These are phyloP conservation scores for Lichenothelia convexa DNA, from an alignment of 495 filamentous ascomycete species.

Conservation along the genomic window DNA sequence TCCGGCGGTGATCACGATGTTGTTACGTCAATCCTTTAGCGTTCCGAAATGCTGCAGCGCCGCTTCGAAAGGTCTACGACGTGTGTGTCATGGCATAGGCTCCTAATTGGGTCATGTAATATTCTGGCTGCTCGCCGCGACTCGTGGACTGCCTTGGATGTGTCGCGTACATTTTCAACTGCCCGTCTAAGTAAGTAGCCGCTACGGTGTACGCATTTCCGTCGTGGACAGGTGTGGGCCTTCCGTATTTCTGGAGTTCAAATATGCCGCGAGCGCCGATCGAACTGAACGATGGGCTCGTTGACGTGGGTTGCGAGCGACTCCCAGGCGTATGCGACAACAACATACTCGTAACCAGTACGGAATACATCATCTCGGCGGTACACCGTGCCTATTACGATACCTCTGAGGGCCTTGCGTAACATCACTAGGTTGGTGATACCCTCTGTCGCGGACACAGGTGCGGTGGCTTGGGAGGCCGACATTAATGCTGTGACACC, in stretches of 20 bases:
- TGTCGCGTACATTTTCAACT: conserved; percentile 23
- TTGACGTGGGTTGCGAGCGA: too few species aligned
- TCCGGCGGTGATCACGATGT: conserved; percentile 36
- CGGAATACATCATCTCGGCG: too few species aligned
- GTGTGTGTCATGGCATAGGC: conserved; percentile 14
- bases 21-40: conserved; percentile 19
- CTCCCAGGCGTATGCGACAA: too few species aligned
- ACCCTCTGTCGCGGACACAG: too few species aligned
- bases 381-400: too few species aligned
- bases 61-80: conserved; percentile 18
- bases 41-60: conserved; percentile 24
- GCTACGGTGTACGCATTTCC: conserved; percentile 26
- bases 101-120: conserved; percentile 25
- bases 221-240: conserved; percentile 15
- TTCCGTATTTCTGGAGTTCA: conserved; percentile 24
- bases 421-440: too few species aligned
- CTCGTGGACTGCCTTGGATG: conserved; percentile 14
- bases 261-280: conserved; percentile 29
- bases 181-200: conserved; percentile 22
- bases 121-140: conserved; percentile 17
- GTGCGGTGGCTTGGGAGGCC: too few species aligned
- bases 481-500: too few species aligned
- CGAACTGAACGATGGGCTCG: too few species aligned
- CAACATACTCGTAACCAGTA: too few species aligned
- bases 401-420: too few species aligned